These are phyloP conservation scores for Acanthamoeba castellanii DNA, from an alignment of 208 protist genomes.

Conservation along the genomic window DNA sequence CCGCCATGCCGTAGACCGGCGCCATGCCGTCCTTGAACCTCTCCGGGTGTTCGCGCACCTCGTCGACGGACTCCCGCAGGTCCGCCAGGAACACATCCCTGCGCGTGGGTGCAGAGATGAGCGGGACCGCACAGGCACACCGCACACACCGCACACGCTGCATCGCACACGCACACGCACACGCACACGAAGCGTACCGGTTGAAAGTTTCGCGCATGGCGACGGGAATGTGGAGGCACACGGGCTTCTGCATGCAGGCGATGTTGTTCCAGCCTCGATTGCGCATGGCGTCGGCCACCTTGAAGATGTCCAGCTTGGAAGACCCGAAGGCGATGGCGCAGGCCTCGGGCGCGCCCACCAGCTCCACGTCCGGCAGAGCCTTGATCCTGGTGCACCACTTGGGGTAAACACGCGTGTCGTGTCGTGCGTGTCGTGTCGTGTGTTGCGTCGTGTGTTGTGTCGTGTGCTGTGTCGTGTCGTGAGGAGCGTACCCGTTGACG, in stretches of 20 bases:
- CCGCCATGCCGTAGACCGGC: slow-evolving; percentile 22
- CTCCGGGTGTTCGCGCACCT: slow-evolving; percentile 62
- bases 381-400: slow-evolving; percentile 19
- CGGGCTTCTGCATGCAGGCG: slow-evolving; percentile 61
- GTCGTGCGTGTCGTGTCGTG: too few relatives aligned
- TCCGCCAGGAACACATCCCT: slow-evolving; percentile 68
- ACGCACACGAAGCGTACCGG: background rate
- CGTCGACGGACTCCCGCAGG: slow-evolving; percentile 24
- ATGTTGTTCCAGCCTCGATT: slow-evolving; percentile 89
- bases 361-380: slow-evolving; percentile 9
- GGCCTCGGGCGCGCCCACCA: slow-evolving; percentile 48
- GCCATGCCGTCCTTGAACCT: slow-evolving; percentile 34
- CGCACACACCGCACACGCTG: background rate
- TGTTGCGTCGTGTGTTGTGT: too few relatives aligned
- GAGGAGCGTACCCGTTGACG: slow-evolving; percentile 46
- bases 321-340: slow-evolving; percentile 91
- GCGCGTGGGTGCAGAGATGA: background rate
- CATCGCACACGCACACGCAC: background rate
- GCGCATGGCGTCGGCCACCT: slow-evolving; percentile 89
- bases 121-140: background rate
- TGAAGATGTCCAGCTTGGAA: slow-evolving; percentile 92
- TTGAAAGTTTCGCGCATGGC: slow-evolving; percentile 40
- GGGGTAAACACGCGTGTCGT: background rate
- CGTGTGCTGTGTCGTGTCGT: background rate
- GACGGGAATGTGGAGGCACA: slow-evolving; percentile 30